Evolutionary conservation across 331 rosid species (phyloP).

Genomic region (Malus hybrid): DNA sequence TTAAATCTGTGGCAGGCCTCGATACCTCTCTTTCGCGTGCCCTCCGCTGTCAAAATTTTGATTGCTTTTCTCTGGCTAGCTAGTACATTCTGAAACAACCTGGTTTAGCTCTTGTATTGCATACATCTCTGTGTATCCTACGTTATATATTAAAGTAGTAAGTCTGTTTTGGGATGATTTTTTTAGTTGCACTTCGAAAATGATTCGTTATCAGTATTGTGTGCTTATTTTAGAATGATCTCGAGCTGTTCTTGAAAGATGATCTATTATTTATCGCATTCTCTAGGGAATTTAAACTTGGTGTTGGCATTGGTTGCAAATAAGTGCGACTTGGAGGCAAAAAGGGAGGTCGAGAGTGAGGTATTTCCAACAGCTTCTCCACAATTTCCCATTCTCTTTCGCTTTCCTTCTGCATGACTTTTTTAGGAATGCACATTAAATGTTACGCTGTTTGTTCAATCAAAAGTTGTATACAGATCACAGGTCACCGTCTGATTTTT

Average conservation of each 20-base stretch:
- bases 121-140: background rate
- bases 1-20: background rate
- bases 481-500: background rate
- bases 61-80: constrained; percentile 5
- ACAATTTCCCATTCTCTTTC: background rate
- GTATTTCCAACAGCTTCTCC: constrained; percentile 20
- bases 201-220: background rate
- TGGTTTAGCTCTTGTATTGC: background rate
- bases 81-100: background rate
- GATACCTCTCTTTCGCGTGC: background rate
- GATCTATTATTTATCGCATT: background rate
- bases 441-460: background rate
- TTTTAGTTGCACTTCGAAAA: background rate
- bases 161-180: background rate
- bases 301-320: constrained; percentile 79
- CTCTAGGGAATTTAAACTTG: constrained; percentile 48
- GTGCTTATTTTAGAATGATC: background rate
- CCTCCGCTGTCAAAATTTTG: background rate
- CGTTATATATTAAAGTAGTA: background rate
- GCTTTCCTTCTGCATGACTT: background rate
- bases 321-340: constrained; percentile 63
- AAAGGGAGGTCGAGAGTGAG: constrained; percentile 62
- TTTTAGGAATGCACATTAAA: background rate
- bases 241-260: background rate
- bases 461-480: background rate